These are phyloP conservation scores for Orbilia oligospora DNA, from an alignment of 2,329 filamentous ascomycete species.

Conservation along the genomic window DNA sequence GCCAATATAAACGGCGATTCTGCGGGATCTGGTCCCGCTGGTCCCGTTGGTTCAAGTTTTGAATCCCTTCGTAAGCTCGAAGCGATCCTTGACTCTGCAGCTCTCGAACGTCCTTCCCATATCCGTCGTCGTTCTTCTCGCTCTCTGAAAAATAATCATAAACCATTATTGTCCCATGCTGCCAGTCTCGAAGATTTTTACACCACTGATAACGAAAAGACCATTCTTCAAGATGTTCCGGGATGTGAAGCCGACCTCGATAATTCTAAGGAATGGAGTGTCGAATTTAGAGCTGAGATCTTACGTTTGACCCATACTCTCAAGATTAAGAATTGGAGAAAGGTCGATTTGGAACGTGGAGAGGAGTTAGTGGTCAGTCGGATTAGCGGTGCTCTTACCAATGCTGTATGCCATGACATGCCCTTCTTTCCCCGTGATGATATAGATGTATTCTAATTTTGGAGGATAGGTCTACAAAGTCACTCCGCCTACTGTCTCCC, in stretches of 20 bases:
- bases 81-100: conserved; percentile 50
- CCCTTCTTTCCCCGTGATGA: neutral
- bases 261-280: conserved; percentile 48
- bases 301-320: conserved; percentile 90
- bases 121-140: conserved; percentile 49
- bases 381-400: conserved; percentile 92
- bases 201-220: conserved; percentile 55
- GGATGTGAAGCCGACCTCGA: conserved; percentile 48
- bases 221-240: conserved; percentile 46
- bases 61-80: conserved; percentile 49
- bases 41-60: conserved; percentile 1
- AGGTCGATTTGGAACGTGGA: conserved; percentile 80
- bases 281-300: conserved; percentile 89
- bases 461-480: conserved; percentile 52
- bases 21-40: neutral
- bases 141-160: conserved; percentile 37
- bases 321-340: conserved; percentile 90
- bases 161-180: conserved; percentile 23
- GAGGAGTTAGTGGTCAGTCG: conserved; percentile 79
- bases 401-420: conserved; percentile 73
- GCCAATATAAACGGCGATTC: neutral
- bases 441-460: neutral
- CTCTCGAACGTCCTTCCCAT: conserved; percentile 46
- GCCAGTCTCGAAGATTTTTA: conserved; percentile 53
- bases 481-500: conserved; percentile 36